Evolutionary conservation across 768 basidiomycete species (phyloP).

Genomic region (Pleurotus platypus): DNA sequence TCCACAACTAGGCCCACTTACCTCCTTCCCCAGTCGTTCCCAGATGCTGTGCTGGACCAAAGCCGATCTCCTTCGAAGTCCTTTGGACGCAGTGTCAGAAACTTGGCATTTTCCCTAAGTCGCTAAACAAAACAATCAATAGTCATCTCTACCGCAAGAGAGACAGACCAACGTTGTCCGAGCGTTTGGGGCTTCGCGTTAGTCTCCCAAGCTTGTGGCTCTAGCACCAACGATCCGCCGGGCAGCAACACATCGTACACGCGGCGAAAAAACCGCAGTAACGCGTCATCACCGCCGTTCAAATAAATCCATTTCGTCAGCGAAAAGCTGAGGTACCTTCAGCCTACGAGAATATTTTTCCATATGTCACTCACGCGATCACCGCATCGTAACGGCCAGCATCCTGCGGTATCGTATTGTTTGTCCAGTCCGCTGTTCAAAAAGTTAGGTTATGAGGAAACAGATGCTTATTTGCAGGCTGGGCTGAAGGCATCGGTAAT

Average conservation of each 20-base stretch:
- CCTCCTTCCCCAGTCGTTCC: slow-evolving; percentile 66
- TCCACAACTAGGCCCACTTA: slow-evolving; percentile 22
- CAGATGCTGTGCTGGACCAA: slow-evolving; percentile 42
- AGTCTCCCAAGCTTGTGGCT: slow-evolving; percentile 83
- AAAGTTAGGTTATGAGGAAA: slow-evolving; percentile 85
- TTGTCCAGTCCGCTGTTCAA: slow-evolving; percentile 69
- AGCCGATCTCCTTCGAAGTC: slow-evolving; percentile 68
- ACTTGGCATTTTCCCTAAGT: slow-evolving; percentile 58
- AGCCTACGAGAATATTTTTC: too few relatives aligned
- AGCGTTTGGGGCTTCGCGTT: slow-evolving; percentile 73
- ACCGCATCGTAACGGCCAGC: slow-evolving; percentile 69
- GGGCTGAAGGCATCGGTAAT: slow-evolving; percentile 59
- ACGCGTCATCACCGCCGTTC: slow-evolving; percentile 70
- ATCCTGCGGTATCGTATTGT: slow-evolving; percentile 53
- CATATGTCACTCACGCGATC: slow-evolving; percentile 55
- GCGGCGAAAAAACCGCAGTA: slow-evolving; percentile 65
- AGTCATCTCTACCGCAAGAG: too few relatives aligned
- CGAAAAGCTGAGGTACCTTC: slow-evolving; percentile 55
- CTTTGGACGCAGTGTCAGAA: slow-evolving; percentile 56
- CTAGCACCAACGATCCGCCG: slow-evolving; percentile 70
- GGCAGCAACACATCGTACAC: slow-evolving; percentile 50
- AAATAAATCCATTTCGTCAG: slow-evolving; percentile 93
- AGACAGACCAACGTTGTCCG: slow-evolving; percentile 44
- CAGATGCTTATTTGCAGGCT: slow-evolving; percentile 23
- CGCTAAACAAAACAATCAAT: slow-evolving; percentile 24